A percentile compares a stretch with the other conserved stretches of the same genome.
phyloP scores from a whole-genome alignment of 1,284 basidiomycete species.

The Kalmanozyma brasiliensis region DNA sequence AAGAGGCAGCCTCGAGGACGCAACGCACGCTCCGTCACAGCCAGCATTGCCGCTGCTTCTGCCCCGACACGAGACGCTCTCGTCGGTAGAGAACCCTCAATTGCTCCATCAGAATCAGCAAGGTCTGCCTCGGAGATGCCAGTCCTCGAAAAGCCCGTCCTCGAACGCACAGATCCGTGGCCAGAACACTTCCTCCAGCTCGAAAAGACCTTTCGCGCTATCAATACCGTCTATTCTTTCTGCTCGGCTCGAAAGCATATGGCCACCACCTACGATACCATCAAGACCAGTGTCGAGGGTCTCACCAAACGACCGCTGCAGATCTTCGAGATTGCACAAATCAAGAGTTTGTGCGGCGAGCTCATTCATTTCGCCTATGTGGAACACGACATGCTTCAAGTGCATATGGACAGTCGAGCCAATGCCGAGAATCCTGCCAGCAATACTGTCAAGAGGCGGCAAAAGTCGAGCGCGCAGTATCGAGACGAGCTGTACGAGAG shows the following conservation, averaged over 20 bases:
- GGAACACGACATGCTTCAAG: constrained; percentile 75
- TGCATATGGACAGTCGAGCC: constrained; percentile 70
- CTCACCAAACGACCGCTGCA: constrained; percentile 82
- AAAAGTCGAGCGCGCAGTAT: constrained; percentile 20
- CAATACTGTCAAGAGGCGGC: constrained; percentile 25
- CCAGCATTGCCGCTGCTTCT: constrained; percentile 5
- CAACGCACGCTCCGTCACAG: constrained; percentile 26
- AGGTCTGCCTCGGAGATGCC: constrained; percentile 20
- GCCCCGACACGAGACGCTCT: constrained; percentile 19
- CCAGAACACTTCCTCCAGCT: constrained; percentile 68
- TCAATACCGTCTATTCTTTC: constrained; percentile 90
- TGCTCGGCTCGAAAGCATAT: constrained; percentile 84
- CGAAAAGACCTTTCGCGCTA: constrained; percentile 74
- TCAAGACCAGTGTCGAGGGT: constrained; percentile 81
- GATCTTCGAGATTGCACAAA: constrained; percentile 79
- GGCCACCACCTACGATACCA: constrained; percentile 80
- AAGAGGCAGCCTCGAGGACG: constrained; percentile 20
- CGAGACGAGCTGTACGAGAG: constrained; percentile 51
- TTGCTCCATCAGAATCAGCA: constrained; percentile 20
- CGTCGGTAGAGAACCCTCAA: constrained; percentile 34
- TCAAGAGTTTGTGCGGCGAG: constrained; percentile 87
- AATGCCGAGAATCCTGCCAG: constrained; percentile 38
- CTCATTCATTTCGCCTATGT: constrained; percentile 85
- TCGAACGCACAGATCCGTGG: constrained; percentile 57
- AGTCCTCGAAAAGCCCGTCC: constrained; percentile 22